A percentile compares a stretch with the other conserved stretches of the same genome.
Evolutionary conservation across 257 asterid genomes (phyloP).

Genomic region (Jaltomata sinuosa): DNA sequence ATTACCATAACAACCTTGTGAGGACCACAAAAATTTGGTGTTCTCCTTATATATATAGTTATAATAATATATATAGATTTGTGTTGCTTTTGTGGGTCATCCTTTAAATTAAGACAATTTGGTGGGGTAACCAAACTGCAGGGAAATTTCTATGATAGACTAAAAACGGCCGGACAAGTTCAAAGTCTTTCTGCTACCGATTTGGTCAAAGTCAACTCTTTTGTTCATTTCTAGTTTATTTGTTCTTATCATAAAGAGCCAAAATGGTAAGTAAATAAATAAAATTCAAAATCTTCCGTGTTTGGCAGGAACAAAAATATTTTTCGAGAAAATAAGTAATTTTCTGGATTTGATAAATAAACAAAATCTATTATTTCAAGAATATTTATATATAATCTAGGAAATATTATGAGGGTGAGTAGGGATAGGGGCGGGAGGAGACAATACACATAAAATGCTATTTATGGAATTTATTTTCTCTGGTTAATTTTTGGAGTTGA

Average conservation of each 20-base stretch:
- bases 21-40: no score
- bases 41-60: no score
- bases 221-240: background rate
- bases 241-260: background rate
- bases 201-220: background rate
- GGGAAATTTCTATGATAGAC: background rate
- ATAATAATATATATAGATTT: no score
- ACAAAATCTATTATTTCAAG: background rate
- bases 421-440: background rate
- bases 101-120: background rate
- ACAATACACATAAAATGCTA: background rate
- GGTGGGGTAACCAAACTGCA: background rate
- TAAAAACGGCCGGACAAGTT: background rate
- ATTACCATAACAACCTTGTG: no score
- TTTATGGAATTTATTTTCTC: no score
- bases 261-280: background rate
- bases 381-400: no score
- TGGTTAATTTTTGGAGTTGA: no score
- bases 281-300: background rate
- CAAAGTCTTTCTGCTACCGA: background rate
- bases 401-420: no score
- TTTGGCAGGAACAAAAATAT: background rate
- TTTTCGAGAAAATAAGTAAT: background rate
- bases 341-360: no score
- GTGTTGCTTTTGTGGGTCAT: background rate